Percentiles rank a stretch among this genome's conserved stretches.
Conservation (phyloP, 176 grass and related monocot genomes). For the Alloteropsis semialata region DNA sequence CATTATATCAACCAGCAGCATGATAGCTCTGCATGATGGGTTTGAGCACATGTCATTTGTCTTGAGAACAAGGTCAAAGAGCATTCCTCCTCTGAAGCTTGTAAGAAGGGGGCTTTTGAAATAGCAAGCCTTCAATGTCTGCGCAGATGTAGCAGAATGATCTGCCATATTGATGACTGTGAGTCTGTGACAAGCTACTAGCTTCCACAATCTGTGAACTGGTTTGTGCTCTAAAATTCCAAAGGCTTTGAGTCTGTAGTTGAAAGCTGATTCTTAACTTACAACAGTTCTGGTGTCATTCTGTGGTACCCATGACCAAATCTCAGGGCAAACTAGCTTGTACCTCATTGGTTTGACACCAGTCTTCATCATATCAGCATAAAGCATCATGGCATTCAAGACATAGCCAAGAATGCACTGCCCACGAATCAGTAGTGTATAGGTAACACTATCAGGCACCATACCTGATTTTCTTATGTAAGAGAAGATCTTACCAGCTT, state of each 20-base stretch:
- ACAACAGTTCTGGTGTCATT: constrained; percentile 24
- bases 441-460: constrained; percentile 56
- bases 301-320: constrained; percentile 32
- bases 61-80: neutral
- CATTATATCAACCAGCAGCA: neutral
- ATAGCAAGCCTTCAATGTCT: neutral
- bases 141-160: neutral
- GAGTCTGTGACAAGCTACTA: neutral
- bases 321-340: constrained; percentile 37
- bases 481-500: constrained; percentile 46
- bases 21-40: neutral
- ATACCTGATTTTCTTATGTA: constrained; percentile 53
- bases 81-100: neutral
- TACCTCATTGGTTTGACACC: constrained; percentile 40
- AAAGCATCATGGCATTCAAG: constrained; percentile 58
- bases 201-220: constrained; percentile 13
- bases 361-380: constrained; percentile 57
- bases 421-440: constrained; percentile 52
- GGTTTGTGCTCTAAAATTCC: neutral
- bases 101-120: neutral
- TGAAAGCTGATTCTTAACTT: constrained; percentile 11
- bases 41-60: neutral
- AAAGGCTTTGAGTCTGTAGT: neutral
- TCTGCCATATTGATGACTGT: neutral
- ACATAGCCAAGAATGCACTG: constrained; percentile 59